A percentile compares a stretch with the other conserved stretches of the same genome.
Conservation (phyloP, 768 basidiomycete species). For the Pisolithus albus region DNA sequence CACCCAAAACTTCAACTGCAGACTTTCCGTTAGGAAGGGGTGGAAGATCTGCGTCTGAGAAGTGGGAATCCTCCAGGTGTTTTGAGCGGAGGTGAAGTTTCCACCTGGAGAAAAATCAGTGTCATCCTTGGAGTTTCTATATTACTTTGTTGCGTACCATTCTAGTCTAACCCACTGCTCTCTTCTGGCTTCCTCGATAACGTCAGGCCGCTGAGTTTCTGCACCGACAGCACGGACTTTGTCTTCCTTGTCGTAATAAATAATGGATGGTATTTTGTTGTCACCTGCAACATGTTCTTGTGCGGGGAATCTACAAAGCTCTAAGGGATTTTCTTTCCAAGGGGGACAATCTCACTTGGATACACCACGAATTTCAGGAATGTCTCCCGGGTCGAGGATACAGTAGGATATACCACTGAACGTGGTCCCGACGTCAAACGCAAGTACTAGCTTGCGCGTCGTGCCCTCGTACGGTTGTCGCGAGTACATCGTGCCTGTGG, state of each 20-base stretch:
- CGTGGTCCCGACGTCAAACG: conserved; percentile 32
- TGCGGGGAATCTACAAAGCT: conserved; percentile 26
- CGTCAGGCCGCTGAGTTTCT: conserved; percentile 30
- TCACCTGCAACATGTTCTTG: conserved; percentile 31
- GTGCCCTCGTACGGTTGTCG: conserved; percentile 29
- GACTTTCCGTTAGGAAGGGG: conserved; percentile 32
- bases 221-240: conserved; percentile 35
- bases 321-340: not conserved
- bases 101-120: conserved; percentile 16
- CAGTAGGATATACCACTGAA: conserved; percentile 31
- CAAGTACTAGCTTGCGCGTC: conserved; percentile 27
- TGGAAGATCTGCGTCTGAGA: conserved; percentile 22
- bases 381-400: conserved; percentile 33
- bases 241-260: conserved; percentile 37
- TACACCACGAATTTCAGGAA: conserved; percentile 18
- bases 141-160: conserved; percentile 22
- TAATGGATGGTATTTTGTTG: conserved; percentile 37
- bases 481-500: conserved; percentile 16
- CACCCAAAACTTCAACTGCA: conserved; percentile 33
- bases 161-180: conserved; percentile 37
- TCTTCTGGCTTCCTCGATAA: conserved; percentile 28
- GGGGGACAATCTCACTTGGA: conserved; percentile 12
- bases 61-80: conserved; percentile 18
- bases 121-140: not conserved
- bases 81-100: conserved; percentile 31